phyloP scores from a whole-genome alignment of 441 rosid species.

The Gossypium aridum region DNA sequence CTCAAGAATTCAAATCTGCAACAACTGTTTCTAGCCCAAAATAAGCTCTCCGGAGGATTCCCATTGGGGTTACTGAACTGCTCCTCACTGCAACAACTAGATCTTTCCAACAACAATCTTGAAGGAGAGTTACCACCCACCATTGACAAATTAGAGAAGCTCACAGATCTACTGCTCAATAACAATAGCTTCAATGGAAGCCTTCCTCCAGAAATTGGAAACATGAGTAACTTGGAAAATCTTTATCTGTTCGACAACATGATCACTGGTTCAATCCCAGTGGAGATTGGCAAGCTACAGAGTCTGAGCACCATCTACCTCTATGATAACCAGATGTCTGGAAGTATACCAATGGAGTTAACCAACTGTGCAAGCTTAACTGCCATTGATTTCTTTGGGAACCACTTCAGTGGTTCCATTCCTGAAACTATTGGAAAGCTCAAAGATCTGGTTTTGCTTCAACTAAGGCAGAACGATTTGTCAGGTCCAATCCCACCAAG shows the following conservation, averaged over 20 bases:
- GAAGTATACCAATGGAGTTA: slow-evolving; percentile 67
- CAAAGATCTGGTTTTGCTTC: slow-evolving; percentile 56
- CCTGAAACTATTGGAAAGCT: slow-evolving; percentile 71
- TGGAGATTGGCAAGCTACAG: slow-evolving; percentile 58
- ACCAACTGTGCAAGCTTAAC: slow-evolving; percentile 68
- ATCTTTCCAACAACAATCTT: slow-evolving; percentile 55
- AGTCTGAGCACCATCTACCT: slow-evolving; percentile 49
- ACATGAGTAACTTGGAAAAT: slow-evolving; percentile 49
- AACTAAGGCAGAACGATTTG: slow-evolving; percentile 79
- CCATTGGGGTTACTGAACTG: slow-evolving; percentile 59
- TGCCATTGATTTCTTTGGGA: slow-evolving; percentile 63
- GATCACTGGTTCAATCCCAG: slow-evolving; percentile 59
- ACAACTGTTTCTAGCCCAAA: slow-evolving; percentile 45
- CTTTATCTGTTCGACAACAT: slow-evolving; percentile 56
- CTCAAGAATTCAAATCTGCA: slow-evolving; percentile 38
- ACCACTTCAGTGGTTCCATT: slow-evolving; percentile 63
- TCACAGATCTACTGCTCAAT: slow-evolving; percentile 52
- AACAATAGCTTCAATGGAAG: slow-evolving; percentile 65
- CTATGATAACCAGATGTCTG: slow-evolving; percentile 71
- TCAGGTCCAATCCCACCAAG: slow-evolving; percentile 73
- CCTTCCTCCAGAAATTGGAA: slow-evolving; percentile 61
- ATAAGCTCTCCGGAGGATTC: slow-evolving; percentile 59
- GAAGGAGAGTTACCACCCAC: slow-evolving; percentile 50
- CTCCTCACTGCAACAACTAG: slow-evolving; percentile 46
- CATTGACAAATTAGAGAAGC: slow-evolving; percentile 47